Evolutionary conservation across 805 yeast genomes (phyloP), one percentile per base, ranked within the genome.

Genomic region (Wickerhamiella dianesei): DNA sequence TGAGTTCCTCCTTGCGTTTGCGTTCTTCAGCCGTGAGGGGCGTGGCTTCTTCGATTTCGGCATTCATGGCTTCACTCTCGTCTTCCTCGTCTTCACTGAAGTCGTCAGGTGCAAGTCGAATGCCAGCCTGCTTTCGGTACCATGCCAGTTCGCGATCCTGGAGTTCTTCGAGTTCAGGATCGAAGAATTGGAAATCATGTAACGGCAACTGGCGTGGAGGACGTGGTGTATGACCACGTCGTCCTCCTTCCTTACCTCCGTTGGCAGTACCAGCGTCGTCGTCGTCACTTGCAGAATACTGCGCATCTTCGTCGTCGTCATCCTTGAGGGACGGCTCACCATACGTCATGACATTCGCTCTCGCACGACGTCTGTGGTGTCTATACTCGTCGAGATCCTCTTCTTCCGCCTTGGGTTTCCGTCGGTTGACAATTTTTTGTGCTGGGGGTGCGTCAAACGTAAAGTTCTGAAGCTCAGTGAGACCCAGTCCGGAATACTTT

Each of bases 381-480:
- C 58, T 21, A 48, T 45, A 19, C 52, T 53, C 37, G 39, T 52
- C 50, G 13, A 35, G 41, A 36, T 52, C 48, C 49, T 53, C 55
- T 39, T 46, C 22, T 43, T 48, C 48, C 64, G 17, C 22, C 37
- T 40, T 37, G 4, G 48, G 44, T 3, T 37, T 22, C n/a, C 43
- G 50, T 13, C 43, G 37, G 17, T 40, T 43, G 14, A 48, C 40
- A 14, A 54, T 45, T 8, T 45, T 49, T 3, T 45, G 42, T 22
- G 42, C 47, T 2, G 56, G 51, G 3, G 60, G 55, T 37, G 50
- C 63, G 50, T 89, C 96, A 12, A 86, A 80, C 3, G 94, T 81
- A 59, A 88, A 89, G 60, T 87, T 88, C 59, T 88, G 96, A 45
- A 89, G 68, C 59, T 89, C 98, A 60, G 89, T 96, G 19, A 89